These are phyloP conservation scores for Lentinula guzmanii DNA, from an alignment of 768 basidiomycete genomes.

Conservation along the genomic window DNA sequence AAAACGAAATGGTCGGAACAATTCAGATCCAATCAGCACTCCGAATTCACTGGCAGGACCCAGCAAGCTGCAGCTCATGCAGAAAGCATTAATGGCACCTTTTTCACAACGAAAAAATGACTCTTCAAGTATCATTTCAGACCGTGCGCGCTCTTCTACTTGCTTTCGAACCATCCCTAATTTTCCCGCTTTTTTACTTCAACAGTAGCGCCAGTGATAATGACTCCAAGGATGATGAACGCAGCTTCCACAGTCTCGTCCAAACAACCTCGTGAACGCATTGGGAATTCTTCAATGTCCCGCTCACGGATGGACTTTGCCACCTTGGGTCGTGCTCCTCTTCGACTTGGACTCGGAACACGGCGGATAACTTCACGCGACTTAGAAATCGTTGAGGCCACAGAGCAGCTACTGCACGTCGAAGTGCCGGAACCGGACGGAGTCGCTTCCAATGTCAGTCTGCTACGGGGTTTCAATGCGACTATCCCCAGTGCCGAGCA, in stretches of 20 bases:
- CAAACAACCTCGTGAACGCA: conserved; percentile 27
- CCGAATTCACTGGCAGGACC: conserved; percentile 26
- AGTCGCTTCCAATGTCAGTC: conserved; percentile 66
- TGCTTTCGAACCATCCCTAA: neutral
- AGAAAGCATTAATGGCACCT: conserved; percentile 66
- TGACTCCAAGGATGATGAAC: conserved; percentile 82
- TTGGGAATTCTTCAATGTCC: conserved; percentile 25
- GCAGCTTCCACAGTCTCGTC: conserved; percentile 66
- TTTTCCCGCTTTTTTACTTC: conserved; percentile 4
- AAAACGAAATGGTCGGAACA: conserved; percentile 32
- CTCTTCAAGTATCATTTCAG: conserved; percentile 67
- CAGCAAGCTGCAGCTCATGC: conserved; percentile 55
- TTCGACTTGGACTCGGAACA: conserved; percentile 57
- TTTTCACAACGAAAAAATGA: conserved; percentile 65
- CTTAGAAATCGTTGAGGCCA: conserved; percentile 77
- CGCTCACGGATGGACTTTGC: conserved; percentile 60
- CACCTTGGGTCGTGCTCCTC: conserved; percentile 72
- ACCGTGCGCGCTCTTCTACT: conserved; percentile 44
- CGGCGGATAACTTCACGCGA: conserved; percentile 77
- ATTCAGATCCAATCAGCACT: conserved; percentile 31
- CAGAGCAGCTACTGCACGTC: conserved; percentile 64
- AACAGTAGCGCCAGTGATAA: conserved; percentile 80
- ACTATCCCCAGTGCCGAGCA: conserved; percentile 89
- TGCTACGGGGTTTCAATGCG: conserved; percentile 89
- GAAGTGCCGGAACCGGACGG: conserved; percentile 73